phyloP scores from a whole-genome alignment of 2,329 filamentous ascomycete species.

The Eutypa lata region DNA sequence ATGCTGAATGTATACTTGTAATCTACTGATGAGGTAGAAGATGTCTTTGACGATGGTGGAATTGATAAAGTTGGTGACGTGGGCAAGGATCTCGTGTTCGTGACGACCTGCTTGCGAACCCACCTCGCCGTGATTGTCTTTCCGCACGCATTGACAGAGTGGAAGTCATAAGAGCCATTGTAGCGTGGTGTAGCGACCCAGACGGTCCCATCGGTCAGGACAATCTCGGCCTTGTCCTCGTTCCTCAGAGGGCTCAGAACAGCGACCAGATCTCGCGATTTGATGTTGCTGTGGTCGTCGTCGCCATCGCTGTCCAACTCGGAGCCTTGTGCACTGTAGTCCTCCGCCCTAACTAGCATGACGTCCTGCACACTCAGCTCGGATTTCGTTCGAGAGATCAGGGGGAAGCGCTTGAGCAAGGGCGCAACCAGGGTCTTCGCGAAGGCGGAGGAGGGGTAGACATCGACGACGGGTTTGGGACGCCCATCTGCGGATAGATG shows the following conservation, averaged over 20 bases:
- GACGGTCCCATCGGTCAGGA: conserved; percentile 59
- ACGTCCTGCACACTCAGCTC: conserved; percentile 67
- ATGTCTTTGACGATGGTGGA: conserved; percentile 16
- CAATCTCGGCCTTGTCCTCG: conserved; percentile 60
- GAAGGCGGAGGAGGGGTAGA: conserved; percentile 66
- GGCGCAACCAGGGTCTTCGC: conserved; percentile 55
- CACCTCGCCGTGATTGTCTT: conserved; percentile 62
- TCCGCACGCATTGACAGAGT: conserved; percentile 55
- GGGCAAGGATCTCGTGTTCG: conserved; percentile 20
- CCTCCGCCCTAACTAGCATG: conserved; percentile 67
- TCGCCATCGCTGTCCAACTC: conserved; percentile 31
- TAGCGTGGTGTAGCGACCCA: conserved; percentile 53
- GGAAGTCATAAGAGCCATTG: conserved; percentile 65
- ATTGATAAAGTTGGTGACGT: conserved; percentile 16
- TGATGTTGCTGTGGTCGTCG: conserved; percentile 38
- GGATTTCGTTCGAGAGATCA: conserved; percentile 61
- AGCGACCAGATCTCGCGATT: conserved; percentile 55
- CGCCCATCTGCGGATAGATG: conserved; percentile 57
- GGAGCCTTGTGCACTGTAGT: conserved; percentile 49
- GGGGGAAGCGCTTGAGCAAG: conserved; percentile 59
- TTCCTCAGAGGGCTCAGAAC: conserved; percentile 62
- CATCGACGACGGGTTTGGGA: conserved; percentile 67
- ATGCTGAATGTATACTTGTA: conserved; percentile 73
- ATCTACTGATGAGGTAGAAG: conserved; percentile 32
- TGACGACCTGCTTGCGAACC: conserved; percentile 50